A percentile compares a stretch with the other conserved stretches of the same genome.
These are phyloP conservation scores for Saturnispora besseyi DNA, from an alignment of 805 yeast species.

Conservation along the genomic window DNA sequence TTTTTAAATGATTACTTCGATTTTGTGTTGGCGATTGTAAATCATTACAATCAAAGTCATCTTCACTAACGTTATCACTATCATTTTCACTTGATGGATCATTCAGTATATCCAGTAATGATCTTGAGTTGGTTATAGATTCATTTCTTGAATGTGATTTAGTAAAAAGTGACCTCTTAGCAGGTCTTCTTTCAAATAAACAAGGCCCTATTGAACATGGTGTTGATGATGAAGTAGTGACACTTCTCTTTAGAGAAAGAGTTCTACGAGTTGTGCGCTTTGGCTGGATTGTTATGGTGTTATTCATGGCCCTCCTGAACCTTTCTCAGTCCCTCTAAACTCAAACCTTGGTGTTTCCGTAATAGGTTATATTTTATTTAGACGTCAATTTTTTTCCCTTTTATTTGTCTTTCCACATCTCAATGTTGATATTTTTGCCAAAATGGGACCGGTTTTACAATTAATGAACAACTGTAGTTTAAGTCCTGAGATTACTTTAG, in stretches of 20 bases:
- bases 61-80: not conserved
- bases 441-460: not conserved
- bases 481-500: too few relatives aligned
- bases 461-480: too few relatives aligned
- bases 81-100: not conserved
- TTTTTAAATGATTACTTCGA: not conserved
- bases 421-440: not conserved
- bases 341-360: not conserved
- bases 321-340: not conserved
- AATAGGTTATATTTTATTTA: not conserved
- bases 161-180: not conserved
- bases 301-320: not conserved
- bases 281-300: slow-evolving; percentile 5
- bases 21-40: slow-evolving; percentile 7
- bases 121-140: slow-evolving; percentile 1
- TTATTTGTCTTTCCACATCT: not conserved
- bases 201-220: not conserved
- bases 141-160: not conserved
- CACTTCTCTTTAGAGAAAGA: slow-evolving; percentile 1
- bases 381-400: not conserved
- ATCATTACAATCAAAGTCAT: not conserved
- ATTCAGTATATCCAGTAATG: not conserved
- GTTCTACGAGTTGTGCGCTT: slow-evolving; percentile 1
- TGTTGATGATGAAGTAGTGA: not conserved
- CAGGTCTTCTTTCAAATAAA: not conserved